These are phyloP conservation scores for Terfezia claveryi DNA, from an alignment of 495 filamentous ascomycete genomes.

Conservation along the genomic window DNA sequence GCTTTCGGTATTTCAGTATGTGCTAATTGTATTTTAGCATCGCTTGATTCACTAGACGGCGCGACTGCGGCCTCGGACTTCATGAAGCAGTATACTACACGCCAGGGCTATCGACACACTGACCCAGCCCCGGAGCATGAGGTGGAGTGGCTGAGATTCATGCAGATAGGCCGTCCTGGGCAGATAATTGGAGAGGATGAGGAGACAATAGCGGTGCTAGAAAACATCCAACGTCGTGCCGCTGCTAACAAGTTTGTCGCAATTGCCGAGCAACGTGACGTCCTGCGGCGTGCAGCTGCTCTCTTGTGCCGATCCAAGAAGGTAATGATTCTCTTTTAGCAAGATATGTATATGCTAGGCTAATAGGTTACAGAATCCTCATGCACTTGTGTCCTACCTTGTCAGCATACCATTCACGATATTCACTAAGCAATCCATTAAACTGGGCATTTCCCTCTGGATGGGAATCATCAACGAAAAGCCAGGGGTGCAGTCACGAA, in stretches of 20 bases:
- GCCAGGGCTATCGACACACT: constrained; percentile 73
- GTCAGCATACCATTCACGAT: constrained; percentile 77
- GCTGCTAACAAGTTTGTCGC: constrained; percentile 41
- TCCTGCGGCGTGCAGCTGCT: constrained; percentile 60
- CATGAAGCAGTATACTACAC: constrained; percentile 87
- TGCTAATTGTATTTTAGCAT: constrained; percentile 19
- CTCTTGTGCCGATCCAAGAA: constrained; percentile 53
- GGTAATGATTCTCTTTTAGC: constrained; percentile 6
- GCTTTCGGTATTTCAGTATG: not conserved
- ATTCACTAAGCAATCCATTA: constrained; percentile 87
- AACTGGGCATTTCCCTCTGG: constrained; percentile 88
- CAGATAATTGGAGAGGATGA: constrained; percentile 27
- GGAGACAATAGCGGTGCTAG: constrained; percentile 36
- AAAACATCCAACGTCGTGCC: constrained; percentile 45
- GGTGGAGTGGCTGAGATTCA: constrained; percentile 37
- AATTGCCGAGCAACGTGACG: constrained; percentile 54
- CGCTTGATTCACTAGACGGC: constrained; percentile 48
- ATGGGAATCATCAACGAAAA: constrained; percentile 93
- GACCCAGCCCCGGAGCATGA: constrained; percentile 44
- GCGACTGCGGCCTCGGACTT: constrained; percentile 89
- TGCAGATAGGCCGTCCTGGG: constrained; percentile 26
- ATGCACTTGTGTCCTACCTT: constrained; percentile 58
- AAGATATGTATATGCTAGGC: too few species aligned
- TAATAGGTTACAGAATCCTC: constrained; percentile 26
- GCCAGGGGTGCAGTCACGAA: constrained; percentile 57